Percentiles rank a stretch among this genome's conserved stretches.
phyloP scores from a whole-genome alignment of 2,329 filamentous ascomycete genomes.

The Aphanocladium album region DNA sequence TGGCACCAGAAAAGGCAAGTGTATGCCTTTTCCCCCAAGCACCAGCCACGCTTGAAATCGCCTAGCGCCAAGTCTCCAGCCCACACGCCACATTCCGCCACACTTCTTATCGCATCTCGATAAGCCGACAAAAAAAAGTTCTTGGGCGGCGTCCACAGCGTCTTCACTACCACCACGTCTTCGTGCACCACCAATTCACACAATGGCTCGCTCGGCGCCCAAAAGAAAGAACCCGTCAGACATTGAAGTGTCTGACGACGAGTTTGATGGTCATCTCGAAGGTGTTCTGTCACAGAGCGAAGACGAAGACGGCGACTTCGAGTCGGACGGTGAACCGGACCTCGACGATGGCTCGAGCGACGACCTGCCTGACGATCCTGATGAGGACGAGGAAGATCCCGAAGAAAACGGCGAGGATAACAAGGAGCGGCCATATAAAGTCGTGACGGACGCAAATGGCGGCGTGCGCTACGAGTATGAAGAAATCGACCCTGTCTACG shows the following conservation, averaged over 20 bases:
- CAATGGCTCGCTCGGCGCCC: slow-evolving; percentile 26
- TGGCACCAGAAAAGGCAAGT: too few relatives aligned
- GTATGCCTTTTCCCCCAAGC: too few relatives aligned
- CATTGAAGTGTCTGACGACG: slow-evolving; percentile 57
- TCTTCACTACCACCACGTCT: not conserved
- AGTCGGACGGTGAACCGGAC: slow-evolving; percentile 23
- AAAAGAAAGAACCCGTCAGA: slow-evolving; percentile 62
- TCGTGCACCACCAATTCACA: not conserved
- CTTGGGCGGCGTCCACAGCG: not conserved
- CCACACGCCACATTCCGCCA: too few relatives aligned
- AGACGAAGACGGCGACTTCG: slow-evolving; percentile 47
- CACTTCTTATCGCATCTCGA: slow-evolving; percentile 7
- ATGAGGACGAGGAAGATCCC: slow-evolving; percentile 32
- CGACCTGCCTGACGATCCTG: slow-evolving; percentile 26
- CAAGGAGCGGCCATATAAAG: slow-evolving; percentile 44
- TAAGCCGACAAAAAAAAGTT: slow-evolving; percentile 11
- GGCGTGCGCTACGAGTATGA: slow-evolving; percentile 86
- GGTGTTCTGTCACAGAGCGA: slow-evolving; percentile 51
- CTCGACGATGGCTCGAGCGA: slow-evolving; percentile 32
- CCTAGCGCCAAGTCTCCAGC: too few relatives aligned
- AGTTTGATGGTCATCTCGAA: slow-evolving; percentile 51
- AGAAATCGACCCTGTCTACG: slow-evolving; percentile 91
- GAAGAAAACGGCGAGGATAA: slow-evolving; percentile 30
- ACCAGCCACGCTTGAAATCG: too few relatives aligned
- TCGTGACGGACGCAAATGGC: slow-evolving; percentile 81